phyloP scores from a whole-genome alignment of 2,329 filamentous ascomycete genomes.

The Pseudogymnoascus sp. region DNA sequence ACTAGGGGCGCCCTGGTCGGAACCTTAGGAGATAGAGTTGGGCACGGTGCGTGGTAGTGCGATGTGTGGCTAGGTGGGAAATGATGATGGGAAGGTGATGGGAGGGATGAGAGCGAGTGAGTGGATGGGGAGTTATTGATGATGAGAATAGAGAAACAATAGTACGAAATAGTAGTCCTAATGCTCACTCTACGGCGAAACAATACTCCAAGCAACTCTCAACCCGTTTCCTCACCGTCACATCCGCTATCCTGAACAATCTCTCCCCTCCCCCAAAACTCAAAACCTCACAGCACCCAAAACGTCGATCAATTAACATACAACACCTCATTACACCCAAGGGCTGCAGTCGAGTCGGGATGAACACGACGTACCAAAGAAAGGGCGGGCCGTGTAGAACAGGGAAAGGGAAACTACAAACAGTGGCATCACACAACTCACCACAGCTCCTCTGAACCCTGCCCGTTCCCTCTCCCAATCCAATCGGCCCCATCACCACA shows the following conservation, averaged over 20 bases:
- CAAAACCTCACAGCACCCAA: neutral
- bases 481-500: no score
- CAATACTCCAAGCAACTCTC: neutral
- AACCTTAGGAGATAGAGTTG: neutral
- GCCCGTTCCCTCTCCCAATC: neutral
- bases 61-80: neutral
- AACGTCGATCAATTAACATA: neutral
- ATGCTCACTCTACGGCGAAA: neutral
- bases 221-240: neutral
- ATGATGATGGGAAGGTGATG: neutral
- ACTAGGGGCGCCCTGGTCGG: neutral
- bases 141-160: neutral
- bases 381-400: neutral
- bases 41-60: neutral
- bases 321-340: neutral
- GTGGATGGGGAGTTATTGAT: neutral
- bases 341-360: neutral
- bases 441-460: neutral
- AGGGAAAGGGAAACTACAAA: neutral
- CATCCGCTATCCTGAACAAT: neutral
- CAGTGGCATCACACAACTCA: neutral
- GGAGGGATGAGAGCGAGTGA: neutral
- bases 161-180: neutral
- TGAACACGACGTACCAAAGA: neutral
- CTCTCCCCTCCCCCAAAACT: neutral